Evolutionary conservation across 768 basidiomycete genomes (phyloP).

Genomic region (Serendipita vermifera): DNA sequence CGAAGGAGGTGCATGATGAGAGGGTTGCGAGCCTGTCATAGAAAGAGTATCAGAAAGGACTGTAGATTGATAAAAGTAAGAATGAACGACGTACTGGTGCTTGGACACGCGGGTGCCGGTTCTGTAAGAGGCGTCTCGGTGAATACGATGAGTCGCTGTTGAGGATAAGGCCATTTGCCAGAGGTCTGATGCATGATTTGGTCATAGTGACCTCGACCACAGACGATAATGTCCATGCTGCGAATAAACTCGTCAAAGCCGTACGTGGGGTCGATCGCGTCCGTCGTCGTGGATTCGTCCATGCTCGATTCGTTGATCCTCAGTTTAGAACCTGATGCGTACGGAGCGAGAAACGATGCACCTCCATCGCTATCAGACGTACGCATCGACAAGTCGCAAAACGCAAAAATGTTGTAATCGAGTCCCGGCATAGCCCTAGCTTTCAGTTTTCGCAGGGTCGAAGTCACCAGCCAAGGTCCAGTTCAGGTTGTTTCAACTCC

Average conservation of each 20-base stretch:
- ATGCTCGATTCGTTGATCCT: no score
- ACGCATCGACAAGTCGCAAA: slow-evolving; percentile 3
- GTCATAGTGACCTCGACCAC: slow-evolving; percentile 1
- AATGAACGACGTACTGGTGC: background rate
- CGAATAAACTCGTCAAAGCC: slow-evolving; percentile 1
- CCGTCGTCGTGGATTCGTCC: no score
- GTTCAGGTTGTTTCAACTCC: no score
- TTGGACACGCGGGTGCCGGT: background rate
- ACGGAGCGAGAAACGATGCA: background rate
- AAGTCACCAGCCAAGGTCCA: no score
- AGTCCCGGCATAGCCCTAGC: background rate
- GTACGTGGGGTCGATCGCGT: background rate
- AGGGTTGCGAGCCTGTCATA: no score
- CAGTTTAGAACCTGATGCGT: background rate
- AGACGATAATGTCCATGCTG: slow-evolving; percentile 2
- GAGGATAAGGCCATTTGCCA: slow-evolving; percentile 4
- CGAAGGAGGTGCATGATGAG: background rate
- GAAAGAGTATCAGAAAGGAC: no score
- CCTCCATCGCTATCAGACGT: background rate
- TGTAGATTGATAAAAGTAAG: no score
- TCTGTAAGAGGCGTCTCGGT: background rate
- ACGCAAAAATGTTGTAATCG: background rate
- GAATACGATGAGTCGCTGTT: background rate
- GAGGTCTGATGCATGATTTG: background rate
- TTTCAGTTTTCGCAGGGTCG: no score